Base-by-base conservation (phyloP, 2,329 filamentous ascomycete species). In the Pestalotiopsis sp. region DNA sequence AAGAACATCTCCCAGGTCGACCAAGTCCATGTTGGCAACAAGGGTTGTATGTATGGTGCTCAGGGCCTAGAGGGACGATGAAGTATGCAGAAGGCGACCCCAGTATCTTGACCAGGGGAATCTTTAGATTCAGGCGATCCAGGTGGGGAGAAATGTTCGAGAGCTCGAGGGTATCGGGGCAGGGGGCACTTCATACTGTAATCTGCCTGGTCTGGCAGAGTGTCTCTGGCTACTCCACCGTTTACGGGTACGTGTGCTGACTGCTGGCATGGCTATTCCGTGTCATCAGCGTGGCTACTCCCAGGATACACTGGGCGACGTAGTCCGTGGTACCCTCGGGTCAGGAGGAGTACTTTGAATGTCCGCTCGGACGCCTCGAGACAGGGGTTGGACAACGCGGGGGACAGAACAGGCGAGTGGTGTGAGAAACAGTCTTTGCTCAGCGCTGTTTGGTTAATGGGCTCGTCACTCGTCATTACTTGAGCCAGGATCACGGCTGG, bases 311-410 rank as follows among this genome's bases (percentile, higher is more conserved):
- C 30, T 61, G 30, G 13, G 26, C 24, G 17, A 61, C 7, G 30
- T 11, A 39, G 20, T 14, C 24, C 58, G 58, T 58, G 26, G 58
- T 61, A 61, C 58, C 58, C 38, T 61, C 17, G 58, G 58, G 26
- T n/a, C 58, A 61, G 58, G 35, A 61, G 30, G 58, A 61, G 58
- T 61, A 61, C 58, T 35, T 61, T 35, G 30, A 35, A 35, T 35
- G 26, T 39, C 58, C 58, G 30, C 58, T 61, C 58, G 58, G 58
- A 61, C 58, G 26, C 58, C 30, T 20, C n/a, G 30, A 39, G 26
- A 61, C 58, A 35, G n/a, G 26, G 26, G 20, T 26, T 20, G 26
- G 14, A 20, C 58, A 61, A 61, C 58, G 58, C 58, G 58, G 58
- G 58, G 58, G 35, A 61, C 24, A 14, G 30, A 35, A 61, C 20